These are phyloP conservation scores for Kwoniella europaea DNA, from an alignment of 768 basidiomycete genomes.

Conservation along the genomic window DNA sequence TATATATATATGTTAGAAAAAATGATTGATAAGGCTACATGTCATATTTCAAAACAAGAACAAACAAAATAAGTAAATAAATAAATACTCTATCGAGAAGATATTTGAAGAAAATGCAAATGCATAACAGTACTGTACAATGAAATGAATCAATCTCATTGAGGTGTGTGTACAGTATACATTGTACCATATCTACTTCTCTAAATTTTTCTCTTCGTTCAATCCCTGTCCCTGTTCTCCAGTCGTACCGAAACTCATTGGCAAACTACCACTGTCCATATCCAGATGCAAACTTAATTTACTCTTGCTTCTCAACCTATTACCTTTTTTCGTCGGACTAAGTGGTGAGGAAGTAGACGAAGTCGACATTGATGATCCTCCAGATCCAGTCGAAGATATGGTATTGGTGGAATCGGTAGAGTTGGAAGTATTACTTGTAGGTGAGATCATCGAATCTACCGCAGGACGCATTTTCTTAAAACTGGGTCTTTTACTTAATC, in stretches of 20 bases:
- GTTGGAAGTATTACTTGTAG: neutral
- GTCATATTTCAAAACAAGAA: too few species aligned
- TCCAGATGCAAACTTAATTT: conserved; percentile 1
- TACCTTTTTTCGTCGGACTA: conserved; percentile 15
- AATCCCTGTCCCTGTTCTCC: too few species aligned
- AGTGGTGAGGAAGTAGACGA: neutral
- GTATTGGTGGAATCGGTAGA: neutral
- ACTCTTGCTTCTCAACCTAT: conserved; percentile 18
- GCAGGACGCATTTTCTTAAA: conserved; percentile 50
- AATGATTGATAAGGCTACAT: too few species aligned
- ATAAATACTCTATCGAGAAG: too few species aligned
- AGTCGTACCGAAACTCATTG: neutral
- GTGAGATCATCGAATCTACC: conserved; percentile 4
- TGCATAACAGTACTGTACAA: too few species aligned
- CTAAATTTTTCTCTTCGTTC: too few species aligned
- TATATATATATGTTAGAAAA: too few species aligned
- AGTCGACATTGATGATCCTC: neutral
- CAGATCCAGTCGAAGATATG: neutral
- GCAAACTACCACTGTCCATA: neutral
- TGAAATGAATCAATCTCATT: too few species aligned
- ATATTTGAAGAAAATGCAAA: too few species aligned
- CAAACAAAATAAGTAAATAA: too few species aligned
- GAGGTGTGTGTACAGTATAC: too few species aligned
- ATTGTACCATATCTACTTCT: too few species aligned
- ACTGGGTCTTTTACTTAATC: conserved; percentile 48